Percentiles rank a stretch among this genome's conserved stretches.
Conservation (phyloP, 768 basidiomycete genomes). For the Russula brevipes region DNA sequence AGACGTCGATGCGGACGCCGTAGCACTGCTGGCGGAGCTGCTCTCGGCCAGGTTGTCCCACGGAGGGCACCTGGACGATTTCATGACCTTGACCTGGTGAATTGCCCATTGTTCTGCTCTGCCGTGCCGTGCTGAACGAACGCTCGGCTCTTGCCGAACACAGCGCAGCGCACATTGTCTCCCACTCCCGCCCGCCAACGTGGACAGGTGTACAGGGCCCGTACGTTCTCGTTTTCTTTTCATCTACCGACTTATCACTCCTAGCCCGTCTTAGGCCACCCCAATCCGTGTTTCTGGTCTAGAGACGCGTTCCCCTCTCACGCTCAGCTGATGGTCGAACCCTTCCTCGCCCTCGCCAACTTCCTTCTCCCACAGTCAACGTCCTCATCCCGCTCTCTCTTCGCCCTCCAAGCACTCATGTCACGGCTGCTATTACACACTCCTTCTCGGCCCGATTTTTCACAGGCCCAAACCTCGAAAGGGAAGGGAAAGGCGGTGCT, state of each 20-base stretch:
- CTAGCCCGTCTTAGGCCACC: neutral
- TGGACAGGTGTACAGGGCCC: neutral
- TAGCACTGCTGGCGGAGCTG: constrained; percentile 61
- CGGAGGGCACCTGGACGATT: constrained; percentile 44
- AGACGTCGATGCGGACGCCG: constrained; percentile 55
- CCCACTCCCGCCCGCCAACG: neutral
- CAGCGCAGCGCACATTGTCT: neutral
- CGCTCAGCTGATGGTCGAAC: constrained; percentile 22
- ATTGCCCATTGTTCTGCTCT: neutral
- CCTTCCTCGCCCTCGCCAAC: constrained; percentile 17
- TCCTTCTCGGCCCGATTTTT: constrained; percentile 7
- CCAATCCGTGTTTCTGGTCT: neutral
- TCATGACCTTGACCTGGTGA: constrained; percentile 40
- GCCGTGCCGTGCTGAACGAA: too few species aligned
- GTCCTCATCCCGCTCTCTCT: constrained; percentile 10
- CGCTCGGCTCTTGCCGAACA: constrained; percentile 4
- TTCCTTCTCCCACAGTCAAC: constrained; percentile 18
- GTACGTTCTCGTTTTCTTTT: neutral
- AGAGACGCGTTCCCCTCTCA: constrained; percentile 1
- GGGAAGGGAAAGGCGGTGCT: constrained; percentile 22
- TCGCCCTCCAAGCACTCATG: constrained; percentile 3
- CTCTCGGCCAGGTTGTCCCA: constrained; percentile 36
- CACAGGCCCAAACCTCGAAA: constrained; percentile 8
- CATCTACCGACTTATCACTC: too few species aligned
- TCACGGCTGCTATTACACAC: constrained; percentile 3